These are phyloP conservation scores for Xylogone sp. DNA, from an alignment of 2,329 filamentous ascomycete species.

Conservation along the genomic window DNA sequence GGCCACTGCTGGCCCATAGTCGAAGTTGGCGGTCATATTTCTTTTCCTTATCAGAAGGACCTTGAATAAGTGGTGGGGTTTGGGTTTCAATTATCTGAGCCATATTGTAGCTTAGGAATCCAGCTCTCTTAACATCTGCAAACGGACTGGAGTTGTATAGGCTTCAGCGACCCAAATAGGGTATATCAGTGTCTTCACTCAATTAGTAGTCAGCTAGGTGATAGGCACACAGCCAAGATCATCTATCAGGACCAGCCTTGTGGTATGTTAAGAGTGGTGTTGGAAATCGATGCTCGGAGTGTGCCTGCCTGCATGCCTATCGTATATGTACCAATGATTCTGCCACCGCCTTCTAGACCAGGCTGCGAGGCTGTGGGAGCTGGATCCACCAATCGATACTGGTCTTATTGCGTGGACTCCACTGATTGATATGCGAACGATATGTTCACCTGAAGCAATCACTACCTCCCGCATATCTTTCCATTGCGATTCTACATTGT, in stretches of 20 bases:
- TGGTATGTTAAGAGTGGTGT: background rate
- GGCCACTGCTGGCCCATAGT: slow-evolving; percentile 90
- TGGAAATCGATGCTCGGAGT: too few relatives aligned
- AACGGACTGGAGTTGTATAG: background rate
- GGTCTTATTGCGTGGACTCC: too few relatives aligned
- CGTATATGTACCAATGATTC: background rate
- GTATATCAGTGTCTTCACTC: background rate
- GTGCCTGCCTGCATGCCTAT: background rate
- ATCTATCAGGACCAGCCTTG: background rate
- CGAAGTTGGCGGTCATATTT: slow-evolving; percentile 95
- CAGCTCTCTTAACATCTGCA: background rate
- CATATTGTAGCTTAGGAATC: slow-evolving; percentile 14
- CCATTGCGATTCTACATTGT: too few relatives aligned
- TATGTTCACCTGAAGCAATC: background rate
- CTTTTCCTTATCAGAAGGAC: slow-evolving; percentile 58
- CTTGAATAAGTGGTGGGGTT: slow-evolving; percentile 42
- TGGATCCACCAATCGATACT: too few relatives aligned
- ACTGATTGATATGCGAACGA: background rate
- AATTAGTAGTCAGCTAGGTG: background rate
- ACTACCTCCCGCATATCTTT: too few relatives aligned
- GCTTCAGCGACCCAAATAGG: background rate
- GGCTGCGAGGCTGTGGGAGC: background rate
- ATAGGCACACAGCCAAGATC: background rate
- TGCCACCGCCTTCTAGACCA: background rate
- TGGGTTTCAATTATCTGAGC: slow-evolving; percentile 21